Conservation (phyloP, 768 basidiomycete species). For the Podaxis mareebaensis region DNA sequence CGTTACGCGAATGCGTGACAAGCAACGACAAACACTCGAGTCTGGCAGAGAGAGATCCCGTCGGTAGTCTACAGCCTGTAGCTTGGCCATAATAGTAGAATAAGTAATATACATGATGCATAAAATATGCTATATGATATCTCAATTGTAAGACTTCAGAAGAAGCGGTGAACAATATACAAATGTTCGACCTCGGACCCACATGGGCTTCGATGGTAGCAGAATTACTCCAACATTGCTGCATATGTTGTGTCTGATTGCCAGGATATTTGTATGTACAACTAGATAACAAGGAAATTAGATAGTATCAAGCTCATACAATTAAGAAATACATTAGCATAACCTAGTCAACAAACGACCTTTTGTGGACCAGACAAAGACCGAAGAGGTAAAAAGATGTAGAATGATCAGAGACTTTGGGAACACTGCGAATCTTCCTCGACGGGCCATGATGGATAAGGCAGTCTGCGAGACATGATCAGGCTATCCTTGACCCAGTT, state of each 20-base stretch:
- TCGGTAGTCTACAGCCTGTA: neutral
- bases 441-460: conserved; percentile 30
- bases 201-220: too few species aligned
- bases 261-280: neutral
- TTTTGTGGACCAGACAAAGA: neutral
- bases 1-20: neutral
- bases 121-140: too few species aligned
- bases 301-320: neutral
- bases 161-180: too few species aligned
- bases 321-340: conserved; percentile 6
- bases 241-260: neutral
- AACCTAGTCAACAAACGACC: neutral
- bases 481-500: conserved; percentile 80
- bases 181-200: too few species aligned
- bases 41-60: too few species aligned
- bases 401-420: conserved; percentile 9
- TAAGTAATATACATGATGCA: too few species aligned
- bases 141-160: too few species aligned
- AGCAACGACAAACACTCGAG: neutral
- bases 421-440: conserved; percentile 25
- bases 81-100: neutral
- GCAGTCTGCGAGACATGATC: conserved; percentile 56
- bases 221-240: neutral
- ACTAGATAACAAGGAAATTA: neutral
- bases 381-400: neutral